Base-by-base conservation (phyloP, 805 yeast species). In the Starmerella bombicola region DNA sequence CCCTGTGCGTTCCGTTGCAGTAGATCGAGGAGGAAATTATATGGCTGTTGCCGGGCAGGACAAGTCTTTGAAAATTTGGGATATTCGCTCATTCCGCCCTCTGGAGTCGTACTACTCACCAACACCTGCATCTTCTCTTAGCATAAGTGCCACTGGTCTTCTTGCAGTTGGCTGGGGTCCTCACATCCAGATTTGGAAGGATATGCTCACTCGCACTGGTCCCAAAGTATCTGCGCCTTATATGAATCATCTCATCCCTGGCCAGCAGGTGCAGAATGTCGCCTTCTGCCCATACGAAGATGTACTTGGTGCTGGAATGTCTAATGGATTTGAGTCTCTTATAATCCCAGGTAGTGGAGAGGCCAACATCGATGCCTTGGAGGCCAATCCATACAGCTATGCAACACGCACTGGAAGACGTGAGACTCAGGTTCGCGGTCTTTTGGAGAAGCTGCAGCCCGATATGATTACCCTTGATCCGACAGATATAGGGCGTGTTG, bases 271-370 rank as follows among this genome's bases (percentile, higher is more conserved):
- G 15, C 78, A 75, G 51, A 72, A 71, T 41, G 65, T 76, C 30
- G 71, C 71, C 54, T 85, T 78, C 58, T 93, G 88, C 29, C 98
- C 98, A 12, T 91, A 78, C 61, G 98, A 91, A 65, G 98, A 91
- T 80, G 66, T 88, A n/a, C 67, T 91, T 19, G 94, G 95, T 20
- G 73, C 80, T 9, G 96, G 96, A 2, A 93, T 84, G 57, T 68
- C 72, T 37, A 61, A 64, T 1, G 94, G 95, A 33, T 68, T 85
- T 30, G 72, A 78, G n/a, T 77, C 91, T n/a, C 52, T 91, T 45
- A 79, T 91, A 51, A 70, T 91, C 43, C 98, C 98, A 30, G 98
- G 98, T 20, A 68, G 96, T 31, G 98, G 98, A 67, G 98, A 91
- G 65, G 95, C 98, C 47, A 91, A 91, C 63, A 85, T 74, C 60